These are phyloP conservation scores for Taxawa tesnikishii DNA, from an alignment of 2,329 filamentous ascomycete genomes.

Conservation along the genomic window DNA sequence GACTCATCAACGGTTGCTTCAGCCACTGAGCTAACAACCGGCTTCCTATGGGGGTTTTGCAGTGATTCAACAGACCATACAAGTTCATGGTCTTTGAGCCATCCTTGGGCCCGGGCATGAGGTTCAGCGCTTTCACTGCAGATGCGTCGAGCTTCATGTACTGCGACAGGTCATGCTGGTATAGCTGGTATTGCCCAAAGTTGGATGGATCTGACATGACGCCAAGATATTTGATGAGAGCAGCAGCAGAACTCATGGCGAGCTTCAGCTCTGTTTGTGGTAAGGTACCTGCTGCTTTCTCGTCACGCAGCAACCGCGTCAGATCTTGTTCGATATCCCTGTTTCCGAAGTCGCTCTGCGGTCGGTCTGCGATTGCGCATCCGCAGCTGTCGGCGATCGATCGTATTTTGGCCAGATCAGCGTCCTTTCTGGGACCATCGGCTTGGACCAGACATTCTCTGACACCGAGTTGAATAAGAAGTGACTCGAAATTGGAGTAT, in stretches of 20 bases:
- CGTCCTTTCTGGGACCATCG: conserved; percentile 70
- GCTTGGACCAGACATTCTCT: conserved; percentile 83
- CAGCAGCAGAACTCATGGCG: conserved; percentile 88
- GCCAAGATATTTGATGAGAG: conserved; percentile 86
- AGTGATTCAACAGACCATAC: conserved; percentile 88
- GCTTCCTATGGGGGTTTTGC: conserved; percentile 90
- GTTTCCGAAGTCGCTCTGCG: conserved; percentile 64
- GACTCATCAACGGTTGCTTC: conserved; percentile 92
- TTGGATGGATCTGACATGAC: conserved; percentile 86
- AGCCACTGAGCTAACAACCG: conserved; percentile 88
- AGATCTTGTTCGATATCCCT: conserved; percentile 96
- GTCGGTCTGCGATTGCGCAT: conserved; percentile 74
- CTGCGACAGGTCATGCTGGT: conserved; percentile 91
- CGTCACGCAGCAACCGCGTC: conserved; percentile 74
- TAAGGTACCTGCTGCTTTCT: conserved; percentile 61
- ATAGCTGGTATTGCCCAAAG: conserved; percentile 93
- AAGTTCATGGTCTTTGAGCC: conserved; percentile 97
- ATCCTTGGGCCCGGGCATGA: conserved; percentile 92
- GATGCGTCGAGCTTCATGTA: conserved; percentile 98
- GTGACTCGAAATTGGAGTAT: conserved; percentile 93
- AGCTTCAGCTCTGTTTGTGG: conserved; percentile 89
- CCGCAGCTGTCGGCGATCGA: conserved; percentile 88
- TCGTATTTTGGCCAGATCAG: conserved; percentile 74
- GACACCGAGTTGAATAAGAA: conserved; percentile 91
- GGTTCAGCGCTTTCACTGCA: conserved; percentile 82